These are phyloP conservation scores for Penicillium lagena DNA, from an alignment of 495 filamentous ascomycete genomes.

Conservation along the genomic window DNA sequence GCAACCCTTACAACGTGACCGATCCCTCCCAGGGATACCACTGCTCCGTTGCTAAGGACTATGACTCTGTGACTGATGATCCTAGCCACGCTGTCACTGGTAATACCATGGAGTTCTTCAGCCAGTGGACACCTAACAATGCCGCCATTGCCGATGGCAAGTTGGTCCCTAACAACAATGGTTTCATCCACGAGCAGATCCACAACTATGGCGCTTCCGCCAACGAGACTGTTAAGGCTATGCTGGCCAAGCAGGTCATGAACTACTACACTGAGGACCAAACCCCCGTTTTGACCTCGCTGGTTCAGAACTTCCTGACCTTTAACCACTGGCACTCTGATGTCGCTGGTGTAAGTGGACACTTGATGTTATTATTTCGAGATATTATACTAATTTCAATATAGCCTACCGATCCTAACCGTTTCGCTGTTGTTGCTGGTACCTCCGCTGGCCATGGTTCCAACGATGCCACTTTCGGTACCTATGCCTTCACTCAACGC, in stretches of 20 bases:
- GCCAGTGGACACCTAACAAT: slow-evolving; percentile 36
- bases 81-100: slow-evolving; percentile 44
- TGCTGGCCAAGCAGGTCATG: slow-evolving; percentile 36
- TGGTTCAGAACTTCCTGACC: slow-evolving; percentile 44
- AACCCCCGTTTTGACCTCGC: slow-evolving; percentile 36
- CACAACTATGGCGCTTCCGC: slow-evolving; percentile 24
- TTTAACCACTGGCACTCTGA: slow-evolving; percentile 49
- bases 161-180: slow-evolving; percentile 27
- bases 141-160: slow-evolving; percentile 24
- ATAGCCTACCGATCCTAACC: slow-evolving; percentile 45
- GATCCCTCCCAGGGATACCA: slow-evolving; percentile 27
- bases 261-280: slow-evolving; percentile 46
- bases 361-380: too few relatives aligned
- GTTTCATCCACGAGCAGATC: slow-evolving; percentile 45
- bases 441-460: slow-evolving; percentile 40
- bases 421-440: slow-evolving; percentile 36
- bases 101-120: slow-evolving; percentile 47
- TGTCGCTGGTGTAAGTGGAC: slow-evolving; percentile 41
- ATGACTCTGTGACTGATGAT: slow-evolving; percentile 41
- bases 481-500: slow-evolving; percentile 30
- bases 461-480: slow-evolving; percentile 36
- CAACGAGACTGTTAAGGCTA: slow-evolving; percentile 29
- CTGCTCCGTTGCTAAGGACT: slow-evolving; percentile 34
- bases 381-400: neutral
- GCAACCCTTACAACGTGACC: slow-evolving; percentile 36